Percentiles rank a stretch among this genome's conserved stretches.
These are phyloP conservation scores for Fusarium sp. DNA, from an alignment of 2,329 filamentous ascomycete species.

Conservation along the genomic window DNA sequence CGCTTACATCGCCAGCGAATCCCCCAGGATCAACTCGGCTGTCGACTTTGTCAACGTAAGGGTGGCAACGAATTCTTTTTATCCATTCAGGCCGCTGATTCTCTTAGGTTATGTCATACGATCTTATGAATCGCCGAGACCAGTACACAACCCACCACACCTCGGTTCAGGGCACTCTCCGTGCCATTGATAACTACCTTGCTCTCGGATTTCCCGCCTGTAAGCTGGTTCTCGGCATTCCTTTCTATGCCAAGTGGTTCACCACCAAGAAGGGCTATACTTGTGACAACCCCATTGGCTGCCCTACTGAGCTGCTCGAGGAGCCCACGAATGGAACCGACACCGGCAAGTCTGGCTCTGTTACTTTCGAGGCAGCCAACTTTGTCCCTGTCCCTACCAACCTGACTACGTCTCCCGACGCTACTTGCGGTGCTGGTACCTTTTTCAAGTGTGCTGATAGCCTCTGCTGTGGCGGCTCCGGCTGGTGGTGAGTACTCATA, in stretches of 20 bases:
- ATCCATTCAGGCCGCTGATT: neutral
- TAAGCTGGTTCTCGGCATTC: conserved; percentile 72
- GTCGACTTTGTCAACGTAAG: conserved; percentile 71
- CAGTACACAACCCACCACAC: conserved; percentile 71
- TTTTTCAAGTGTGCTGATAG: conserved; percentile 27
- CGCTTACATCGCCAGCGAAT: conserved; percentile 66
- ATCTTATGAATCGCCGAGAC: conserved; percentile 78
- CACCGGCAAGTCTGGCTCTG: conserved; percentile 57
- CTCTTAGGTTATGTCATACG: conserved; percentile 70
- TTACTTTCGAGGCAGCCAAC: conserved; percentile 52
- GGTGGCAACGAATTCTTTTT: neutral
- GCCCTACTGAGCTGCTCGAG: conserved; percentile 67
- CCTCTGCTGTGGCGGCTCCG: conserved; percentile 33
- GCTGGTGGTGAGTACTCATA: conserved; percentile 34
- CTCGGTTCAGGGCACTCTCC: conserved; percentile 62
- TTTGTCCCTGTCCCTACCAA: conserved; percentile 33
- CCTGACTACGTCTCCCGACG: conserved; percentile 29
- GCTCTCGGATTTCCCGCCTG: conserved; percentile 61
- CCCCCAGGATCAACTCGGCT: conserved; percentile 65
- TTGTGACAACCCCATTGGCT: conserved; percentile 63
- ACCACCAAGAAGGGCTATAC: conserved; percentile 57
- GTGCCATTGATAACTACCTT: conserved; percentile 67
- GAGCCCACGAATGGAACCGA: conserved; percentile 65
- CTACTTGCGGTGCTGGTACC: conserved; percentile 33
- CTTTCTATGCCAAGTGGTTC: conserved; percentile 76